phyloP scores from a whole-genome alignment of 1,139 yeast species.

The Hyphopichia khmerensis region DNA sequence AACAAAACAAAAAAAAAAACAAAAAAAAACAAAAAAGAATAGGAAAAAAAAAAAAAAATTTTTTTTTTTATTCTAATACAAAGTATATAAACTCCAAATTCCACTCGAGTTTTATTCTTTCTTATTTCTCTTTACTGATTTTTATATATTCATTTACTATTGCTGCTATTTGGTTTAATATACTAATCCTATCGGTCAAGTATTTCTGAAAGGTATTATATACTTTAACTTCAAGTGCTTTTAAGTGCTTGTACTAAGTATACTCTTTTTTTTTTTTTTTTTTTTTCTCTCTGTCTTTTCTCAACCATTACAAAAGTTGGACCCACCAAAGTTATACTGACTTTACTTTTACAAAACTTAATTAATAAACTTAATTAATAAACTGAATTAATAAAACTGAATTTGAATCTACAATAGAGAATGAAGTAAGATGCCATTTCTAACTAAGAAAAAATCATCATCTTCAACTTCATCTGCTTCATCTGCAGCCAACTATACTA shows the following conservation, averaged over 20 bases:
- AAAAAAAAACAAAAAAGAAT: not conserved
- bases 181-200: not conserved
- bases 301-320: too few species aligned
- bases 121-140: not conserved
- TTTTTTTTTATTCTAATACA: not conserved
- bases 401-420: too few species aligned
- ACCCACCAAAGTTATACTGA: too few species aligned
- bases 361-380: too few species aligned
- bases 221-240: not conserved
- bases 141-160: not conserved
- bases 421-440: constrained; percentile 11
- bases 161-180: not conserved
- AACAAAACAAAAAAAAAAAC: not conserved
- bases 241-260: not conserved
- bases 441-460: constrained; percentile 13
- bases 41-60: not conserved
- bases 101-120: not conserved
- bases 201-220: not conserved
- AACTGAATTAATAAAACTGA: too few species aligned
- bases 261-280: too few species aligned
- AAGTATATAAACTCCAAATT: not conserved
- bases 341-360: too few species aligned
- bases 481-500: constrained; percentile 7
- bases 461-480: constrained; percentile 9
- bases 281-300: too few species aligned